These are phyloP conservation scores for Trichodelitschia bisporula DNA, from an alignment of 495 filamentous ascomycete genomes.

Conservation along the genomic window DNA sequence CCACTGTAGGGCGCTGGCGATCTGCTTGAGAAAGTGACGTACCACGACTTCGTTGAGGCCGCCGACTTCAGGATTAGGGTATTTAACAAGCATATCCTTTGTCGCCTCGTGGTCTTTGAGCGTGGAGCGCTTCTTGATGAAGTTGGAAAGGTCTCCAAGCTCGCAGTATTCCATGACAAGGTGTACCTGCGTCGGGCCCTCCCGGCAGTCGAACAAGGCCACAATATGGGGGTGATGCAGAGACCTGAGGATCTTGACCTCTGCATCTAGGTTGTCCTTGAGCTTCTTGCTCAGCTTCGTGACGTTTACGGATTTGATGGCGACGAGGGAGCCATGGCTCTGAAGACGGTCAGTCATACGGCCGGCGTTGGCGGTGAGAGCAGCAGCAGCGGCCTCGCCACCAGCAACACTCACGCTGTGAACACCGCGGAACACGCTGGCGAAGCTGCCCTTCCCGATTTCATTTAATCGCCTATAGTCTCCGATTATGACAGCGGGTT, in stretches of 20 bases:
- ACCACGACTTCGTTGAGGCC: slow-evolving; percentile 85
- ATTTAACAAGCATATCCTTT: slow-evolving; percentile 67
- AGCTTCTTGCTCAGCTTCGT: slow-evolving; percentile 80
- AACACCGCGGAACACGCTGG: slow-evolving; percentile 68
- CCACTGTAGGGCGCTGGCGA: slow-evolving; percentile 78
- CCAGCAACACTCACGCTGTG: slow-evolving; percentile 47
- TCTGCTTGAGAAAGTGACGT: slow-evolving; percentile 87
- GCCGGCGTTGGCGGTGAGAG: no score
- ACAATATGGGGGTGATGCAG: slow-evolving; percentile 94
- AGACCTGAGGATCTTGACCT: slow-evolving; percentile 81
- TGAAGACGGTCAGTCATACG: no score
- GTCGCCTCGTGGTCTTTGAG: slow-evolving; percentile 52
- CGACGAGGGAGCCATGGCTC: slow-evolving; percentile 44
- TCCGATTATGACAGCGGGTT: slow-evolving; percentile 31
- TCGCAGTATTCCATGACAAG: slow-evolving; percentile 98
- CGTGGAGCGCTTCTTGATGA: slow-evolving; percentile 79
- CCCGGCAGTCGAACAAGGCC: slow-evolving; percentile 76
- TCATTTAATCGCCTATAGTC: slow-evolving; percentile 54
- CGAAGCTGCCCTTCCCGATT: slow-evolving; percentile 91
- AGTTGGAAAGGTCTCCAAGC: slow-evolving; percentile 72
- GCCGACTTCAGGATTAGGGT: slow-evolving; percentile 54
- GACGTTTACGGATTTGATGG: slow-evolving; percentile 88
- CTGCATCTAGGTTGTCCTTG: slow-evolving; percentile 80
- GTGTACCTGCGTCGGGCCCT: slow-evolving; percentile 70
- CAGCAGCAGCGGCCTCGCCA: no score